Evolutionary conservation across 768 basidiomycete species (phyloP).

Genomic region (Lentinula aciculospora): DNA sequence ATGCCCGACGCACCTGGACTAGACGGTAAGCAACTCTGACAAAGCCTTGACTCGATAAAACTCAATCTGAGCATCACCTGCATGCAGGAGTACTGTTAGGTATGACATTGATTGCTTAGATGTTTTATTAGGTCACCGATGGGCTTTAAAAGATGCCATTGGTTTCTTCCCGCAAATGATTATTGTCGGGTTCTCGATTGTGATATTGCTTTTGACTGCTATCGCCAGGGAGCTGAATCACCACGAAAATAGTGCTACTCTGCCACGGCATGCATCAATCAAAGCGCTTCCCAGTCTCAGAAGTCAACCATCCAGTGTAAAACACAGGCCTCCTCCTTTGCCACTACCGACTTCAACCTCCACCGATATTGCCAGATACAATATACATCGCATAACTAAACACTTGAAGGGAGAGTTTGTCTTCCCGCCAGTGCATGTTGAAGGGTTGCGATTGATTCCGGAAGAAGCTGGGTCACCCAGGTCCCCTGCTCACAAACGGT

Average conservation of each 20-base stretch:
- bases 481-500: neutral
- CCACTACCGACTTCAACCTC: constrained; percentile 24
- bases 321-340: constrained; percentile 21
- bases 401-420: constrained; percentile 35
- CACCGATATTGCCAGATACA: constrained; percentile 29
- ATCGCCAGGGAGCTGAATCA: constrained; percentile 35
- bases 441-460: neutral
- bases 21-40: constrained; percentile 26
- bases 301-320: neutral
- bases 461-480: neutral
- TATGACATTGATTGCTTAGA: constrained; percentile 16
- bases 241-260: neutral
- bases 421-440: constrained; percentile 29
- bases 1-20: constrained; percentile 56
- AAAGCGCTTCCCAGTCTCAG: neutral
- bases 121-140: neutral
- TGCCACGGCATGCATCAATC: neutral
- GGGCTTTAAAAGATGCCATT: constrained; percentile 36
- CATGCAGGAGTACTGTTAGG: constrained; percentile 41
- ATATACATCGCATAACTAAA: constrained; percentile 28
- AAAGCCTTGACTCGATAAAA: neutral
- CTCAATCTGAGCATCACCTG: neutral
- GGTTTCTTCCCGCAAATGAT: constrained; percentile 60
- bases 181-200: constrained; percentile 31
- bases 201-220: constrained; percentile 36